Conservation (phyloP, 2,329 filamentous ascomycete species). For the Rutstroemia sydowiana region DNA sequence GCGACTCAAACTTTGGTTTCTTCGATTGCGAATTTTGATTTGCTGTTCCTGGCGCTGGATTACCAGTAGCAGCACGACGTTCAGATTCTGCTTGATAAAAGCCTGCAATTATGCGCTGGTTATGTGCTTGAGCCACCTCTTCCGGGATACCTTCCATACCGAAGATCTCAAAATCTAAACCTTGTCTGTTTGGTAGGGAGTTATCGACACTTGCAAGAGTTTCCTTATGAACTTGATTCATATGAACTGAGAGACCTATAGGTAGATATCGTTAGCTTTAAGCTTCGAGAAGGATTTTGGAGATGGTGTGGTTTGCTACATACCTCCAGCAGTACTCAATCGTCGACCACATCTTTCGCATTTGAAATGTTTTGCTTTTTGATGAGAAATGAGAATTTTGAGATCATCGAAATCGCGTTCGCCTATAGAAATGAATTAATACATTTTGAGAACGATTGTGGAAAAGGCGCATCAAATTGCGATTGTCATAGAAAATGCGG, state of each 20-base stretch:
- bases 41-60: constrained; percentile 59
- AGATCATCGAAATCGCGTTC: constrained; percentile 97
- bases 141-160: constrained; percentile 96
- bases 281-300: not conserved
- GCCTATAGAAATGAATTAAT: no score
- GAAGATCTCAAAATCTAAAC: constrained; percentile 90
- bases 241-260: constrained; percentile 83
- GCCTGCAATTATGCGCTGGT: constrained; percentile 75
- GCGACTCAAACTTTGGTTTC: constrained; percentile 65
- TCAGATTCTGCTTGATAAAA: constrained; percentile 83
- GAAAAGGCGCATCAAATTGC: not conserved
- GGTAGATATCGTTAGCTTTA: constrained; percentile 6
- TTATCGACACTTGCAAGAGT: constrained; percentile 83
- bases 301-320: constrained; percentile 29
- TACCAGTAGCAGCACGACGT: constrained; percentile 73
- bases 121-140: constrained; percentile 74
- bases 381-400: constrained; percentile 92
- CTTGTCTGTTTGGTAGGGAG: constrained; percentile 77
- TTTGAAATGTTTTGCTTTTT: constrained; percentile 99
- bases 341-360: constrained; percentile 84
- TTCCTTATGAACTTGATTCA: constrained; percentile 99
- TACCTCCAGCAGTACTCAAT: constrained; percentile 91
- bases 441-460: constrained; percentile 13
- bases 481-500: constrained; percentile 1
- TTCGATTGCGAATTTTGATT: constrained; percentile 58